Conservation (phyloP, 352 stramenopile genomes). For the Phytophthora parvispora region DNA sequence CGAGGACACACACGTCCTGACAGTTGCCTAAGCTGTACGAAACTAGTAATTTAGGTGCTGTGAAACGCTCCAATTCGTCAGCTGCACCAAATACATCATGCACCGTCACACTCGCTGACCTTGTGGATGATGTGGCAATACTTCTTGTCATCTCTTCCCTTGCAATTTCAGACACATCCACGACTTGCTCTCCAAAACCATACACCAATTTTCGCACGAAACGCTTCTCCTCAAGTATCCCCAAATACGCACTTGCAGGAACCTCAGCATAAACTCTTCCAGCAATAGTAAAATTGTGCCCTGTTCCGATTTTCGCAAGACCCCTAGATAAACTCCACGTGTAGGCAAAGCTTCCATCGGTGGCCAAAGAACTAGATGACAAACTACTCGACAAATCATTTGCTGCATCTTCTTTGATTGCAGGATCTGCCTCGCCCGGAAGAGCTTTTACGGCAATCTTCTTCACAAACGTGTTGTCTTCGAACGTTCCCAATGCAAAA, state of each 20-base stretch:
- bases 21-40: slow-evolving; percentile 21
- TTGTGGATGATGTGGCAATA: background rate
- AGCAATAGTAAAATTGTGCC: slow-evolving; percentile 74
- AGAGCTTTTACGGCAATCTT: slow-evolving; percentile 61
- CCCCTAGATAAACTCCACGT: slow-evolving; percentile 57
- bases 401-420: background rate
- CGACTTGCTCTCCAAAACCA: slow-evolving; percentile 38
- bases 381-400: slow-evolving; percentile 5
- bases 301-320: slow-evolving; percentile 75
- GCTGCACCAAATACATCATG: slow-evolving; percentile 26
- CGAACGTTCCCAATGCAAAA: slow-evolving; percentile 61
- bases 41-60: slow-evolving; percentile 34
- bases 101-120: slow-evolving; percentile 11
- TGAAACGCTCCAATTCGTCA: background rate
- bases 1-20: slow-evolving; percentile 34
- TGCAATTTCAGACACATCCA: slow-evolving; percentile 46
- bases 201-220: slow-evolving; percentile 39
- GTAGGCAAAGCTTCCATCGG: slow-evolving; percentile 78
- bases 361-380: slow-evolving; percentile 47
- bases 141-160: slow-evolving; percentile 20
- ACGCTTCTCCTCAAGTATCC: slow-evolving; percentile 26
- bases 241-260: slow-evolving; percentile 38
- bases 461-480: slow-evolving; percentile 50
- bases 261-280: slow-evolving; percentile 70
- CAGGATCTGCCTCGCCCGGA: slow-evolving; percentile 11